Evolutionary conservation across 164 flowering plant genomes (phyloP).

Genomic region (Nelumbo lutea): DNA sequence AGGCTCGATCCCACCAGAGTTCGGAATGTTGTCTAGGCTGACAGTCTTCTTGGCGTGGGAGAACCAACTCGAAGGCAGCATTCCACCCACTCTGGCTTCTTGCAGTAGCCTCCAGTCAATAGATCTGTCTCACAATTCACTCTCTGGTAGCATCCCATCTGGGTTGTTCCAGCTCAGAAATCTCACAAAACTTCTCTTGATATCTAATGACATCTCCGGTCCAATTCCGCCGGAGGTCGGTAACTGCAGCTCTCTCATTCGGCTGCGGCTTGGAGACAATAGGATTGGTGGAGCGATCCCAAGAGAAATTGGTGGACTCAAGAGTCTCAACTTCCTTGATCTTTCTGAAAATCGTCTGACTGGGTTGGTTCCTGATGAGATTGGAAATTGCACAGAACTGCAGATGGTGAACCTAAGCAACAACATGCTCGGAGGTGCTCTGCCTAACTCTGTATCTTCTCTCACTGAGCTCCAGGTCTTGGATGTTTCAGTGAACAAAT

Average conservation of each 20-base stretch:
- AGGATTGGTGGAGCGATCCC: slow-evolving; percentile 68
- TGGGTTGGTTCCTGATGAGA: slow-evolving; percentile 66
- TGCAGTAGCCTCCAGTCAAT: slow-evolving; percentile 51
- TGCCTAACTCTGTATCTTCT: slow-evolving; percentile 54
- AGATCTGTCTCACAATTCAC: slow-evolving; percentile 65
- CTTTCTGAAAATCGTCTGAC: slow-evolving; percentile 54
- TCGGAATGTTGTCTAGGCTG: slow-evolving; percentile 43
- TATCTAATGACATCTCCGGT: slow-evolving; percentile 77
- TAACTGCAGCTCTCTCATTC: slow-evolving; percentile 51
- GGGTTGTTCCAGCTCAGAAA: slow-evolving; percentile 61
- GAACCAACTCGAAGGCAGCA: slow-evolving; percentile 70
- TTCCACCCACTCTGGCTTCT: slow-evolving; percentile 43
- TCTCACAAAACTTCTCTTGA: slow-evolving; percentile 70
- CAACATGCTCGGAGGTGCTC: slow-evolving; percentile 52
- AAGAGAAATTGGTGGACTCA: slow-evolving; percentile 50
- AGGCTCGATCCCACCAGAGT: slow-evolving; percentile 57
- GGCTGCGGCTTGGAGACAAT: slow-evolving; percentile 63
- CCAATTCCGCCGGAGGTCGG: slow-evolving; percentile 68
- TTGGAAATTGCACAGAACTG: slow-evolving; percentile 49
- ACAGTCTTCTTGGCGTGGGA: slow-evolving; percentile 64
- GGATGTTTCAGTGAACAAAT: slow-evolving; percentile 51
- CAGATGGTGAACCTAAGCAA: slow-evolving; percentile 61
- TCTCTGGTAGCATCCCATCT: slow-evolving; percentile 64
- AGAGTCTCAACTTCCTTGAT: slow-evolving; percentile 63
- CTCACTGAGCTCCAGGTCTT: slow-evolving; percentile 56